phyloP scores from a whole-genome alignment of 495 filamentous ascomycete species.

The Penicillium nucicola region DNA sequence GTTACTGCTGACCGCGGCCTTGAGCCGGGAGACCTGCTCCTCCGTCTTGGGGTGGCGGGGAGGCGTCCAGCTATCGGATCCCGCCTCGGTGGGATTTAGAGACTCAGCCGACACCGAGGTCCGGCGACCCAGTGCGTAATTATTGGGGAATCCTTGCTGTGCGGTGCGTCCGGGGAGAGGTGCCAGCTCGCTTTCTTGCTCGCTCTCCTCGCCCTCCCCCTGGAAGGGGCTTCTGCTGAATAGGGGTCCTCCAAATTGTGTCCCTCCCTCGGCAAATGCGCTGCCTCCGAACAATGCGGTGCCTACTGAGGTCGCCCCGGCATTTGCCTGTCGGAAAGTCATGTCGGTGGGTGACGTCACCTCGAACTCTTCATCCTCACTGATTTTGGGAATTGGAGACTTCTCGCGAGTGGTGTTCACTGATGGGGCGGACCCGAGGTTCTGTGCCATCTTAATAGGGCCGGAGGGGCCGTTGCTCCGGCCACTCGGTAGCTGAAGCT shows the following conservation, averaged over 20 bases:
- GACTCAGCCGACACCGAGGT: conserved; percentile 97
- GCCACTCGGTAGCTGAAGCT: conserved; percentile 20
- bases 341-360: conserved; percentile 61
- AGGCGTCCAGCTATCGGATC: conserved; percentile 85
- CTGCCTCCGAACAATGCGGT: conserved; percentile 29
- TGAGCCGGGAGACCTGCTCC: conserved; percentile 77
- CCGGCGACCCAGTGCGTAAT: conserved; percentile 90
- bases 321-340: conserved; percentile 45
- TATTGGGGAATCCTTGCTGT: conserved; percentile 76
- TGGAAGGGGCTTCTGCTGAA: conserved; percentile 40
- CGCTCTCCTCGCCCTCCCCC: conserved; percentile 22
- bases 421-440: conserved; percentile 56
- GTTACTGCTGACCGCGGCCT: conserved; percentile 78
- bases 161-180: conserved; percentile 31
- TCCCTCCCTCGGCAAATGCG: conserved; percentile 22
- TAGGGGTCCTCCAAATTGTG: conserved; percentile 20
- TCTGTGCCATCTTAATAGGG: conserved; percentile 48
- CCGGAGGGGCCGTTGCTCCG: conserved; percentile 33
- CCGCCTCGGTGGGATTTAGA: conserved; percentile 78
- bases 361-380: conserved; percentile 61
- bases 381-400: conserved; percentile 46
- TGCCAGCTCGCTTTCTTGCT: conserved; percentile 24
- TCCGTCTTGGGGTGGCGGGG: conserved; percentile 76
- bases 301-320: conserved; percentile 19
- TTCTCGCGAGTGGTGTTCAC: conserved; percentile 38